phyloP scores from a whole-genome alignment of 768 basidiomycete species.

The Lenzites betulinus region DNA sequence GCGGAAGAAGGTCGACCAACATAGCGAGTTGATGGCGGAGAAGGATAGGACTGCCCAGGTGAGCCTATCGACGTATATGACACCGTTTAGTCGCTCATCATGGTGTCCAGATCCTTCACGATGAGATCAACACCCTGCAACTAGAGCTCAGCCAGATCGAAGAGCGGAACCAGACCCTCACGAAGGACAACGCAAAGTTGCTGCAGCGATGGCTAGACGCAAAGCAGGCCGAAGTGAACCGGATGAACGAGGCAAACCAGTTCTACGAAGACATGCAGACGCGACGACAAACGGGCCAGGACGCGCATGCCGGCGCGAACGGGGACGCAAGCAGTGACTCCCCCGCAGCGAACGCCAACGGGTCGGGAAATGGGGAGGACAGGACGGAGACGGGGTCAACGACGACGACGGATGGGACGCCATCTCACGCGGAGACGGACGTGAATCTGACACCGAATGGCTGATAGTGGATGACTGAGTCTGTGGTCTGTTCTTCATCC shows the following conservation, averaged over 20 bases:
- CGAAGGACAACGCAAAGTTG: slow-evolving; percentile 92
- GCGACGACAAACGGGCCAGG: slow-evolving; percentile 61
- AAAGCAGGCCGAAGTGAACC: slow-evolving; percentile 89
- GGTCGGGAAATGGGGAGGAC: slow-evolving; percentile 74
- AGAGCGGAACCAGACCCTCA: slow-evolving; percentile 82
- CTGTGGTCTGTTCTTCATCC: slow-evolving; percentile 12
- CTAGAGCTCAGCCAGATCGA: slow-evolving; percentile 90
- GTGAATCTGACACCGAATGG: slow-evolving; percentile 93
- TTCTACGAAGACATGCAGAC: slow-evolving; percentile 89
- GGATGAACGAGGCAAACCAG: slow-evolving; percentile 92
- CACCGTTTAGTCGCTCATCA: background rate
- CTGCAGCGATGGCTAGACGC: slow-evolving; percentile 96
- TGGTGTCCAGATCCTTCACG: slow-evolving; percentile 68
- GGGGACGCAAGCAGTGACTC: slow-evolving; percentile 22
- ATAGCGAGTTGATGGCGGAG: slow-evolving; percentile 82
- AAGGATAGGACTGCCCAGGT: slow-evolving; percentile 91
- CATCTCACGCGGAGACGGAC: slow-evolving; percentile 66
- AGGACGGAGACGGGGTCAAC: slow-evolving; percentile 47
- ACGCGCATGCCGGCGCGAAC: slow-evolving; percentile 47
- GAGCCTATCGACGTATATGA: background rate
- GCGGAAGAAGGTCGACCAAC: slow-evolving; percentile 78
- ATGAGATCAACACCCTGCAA: slow-evolving; percentile 91
- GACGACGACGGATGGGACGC: slow-evolving; percentile 71
- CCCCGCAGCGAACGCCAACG: slow-evolving; percentile 35
- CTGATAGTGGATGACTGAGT: slow-evolving; percentile 58